Evolutionary conservation across 1,284 basidiomycete species (phyloP), one percentile per base, ranked within the genome.

Genomic region (Irpex lacteus): DNA sequence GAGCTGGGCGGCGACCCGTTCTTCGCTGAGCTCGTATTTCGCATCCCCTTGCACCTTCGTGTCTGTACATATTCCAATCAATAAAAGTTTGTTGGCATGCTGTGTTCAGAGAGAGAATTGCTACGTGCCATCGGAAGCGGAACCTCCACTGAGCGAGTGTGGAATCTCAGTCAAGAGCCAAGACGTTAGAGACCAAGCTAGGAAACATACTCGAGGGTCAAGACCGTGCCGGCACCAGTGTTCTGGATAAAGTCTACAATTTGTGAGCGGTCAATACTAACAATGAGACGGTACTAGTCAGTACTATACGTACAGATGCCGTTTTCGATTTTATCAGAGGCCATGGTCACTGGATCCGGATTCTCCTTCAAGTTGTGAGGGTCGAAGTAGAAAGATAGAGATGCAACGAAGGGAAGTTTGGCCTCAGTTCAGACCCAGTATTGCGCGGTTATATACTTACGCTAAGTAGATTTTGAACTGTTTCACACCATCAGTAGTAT

Each of bases 21-120:
- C 5, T 4, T 60, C 58, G 38, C 32, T 44, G 18, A 60, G 58
- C 38, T 60, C 58, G 58, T 38, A 38, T 38, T 60, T 60, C n/a
- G 34, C 19, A 19, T 60, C 18, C 11, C 58, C 56, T 36, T 58
- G 56, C 7, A 58, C 38, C 32, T 58, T 58, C 18, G 56, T 58
- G 56, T 36, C 56, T 58, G 32, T 26, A 36, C 15, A 37, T n/a
- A 34, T 38, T 8, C 21, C 15, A 6, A 44, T 9, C 15, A 44
- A 44, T 44, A 9, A 9, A 44, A 40, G 40, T 21, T 13, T 8
- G 37, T 9, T 11, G 26, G 40, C 8, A 44, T 44, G 40, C 11
- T 55, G 5, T 37, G 11, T 15, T 15, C 8, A n/a, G 8, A 44
- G 40, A 44, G 15, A 9, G 15, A 5, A 9, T 11, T 11, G 26